Base-by-base conservation (phyloP, 768 basidiomycete species). In the Gloeostereum incarnatum region DNA sequence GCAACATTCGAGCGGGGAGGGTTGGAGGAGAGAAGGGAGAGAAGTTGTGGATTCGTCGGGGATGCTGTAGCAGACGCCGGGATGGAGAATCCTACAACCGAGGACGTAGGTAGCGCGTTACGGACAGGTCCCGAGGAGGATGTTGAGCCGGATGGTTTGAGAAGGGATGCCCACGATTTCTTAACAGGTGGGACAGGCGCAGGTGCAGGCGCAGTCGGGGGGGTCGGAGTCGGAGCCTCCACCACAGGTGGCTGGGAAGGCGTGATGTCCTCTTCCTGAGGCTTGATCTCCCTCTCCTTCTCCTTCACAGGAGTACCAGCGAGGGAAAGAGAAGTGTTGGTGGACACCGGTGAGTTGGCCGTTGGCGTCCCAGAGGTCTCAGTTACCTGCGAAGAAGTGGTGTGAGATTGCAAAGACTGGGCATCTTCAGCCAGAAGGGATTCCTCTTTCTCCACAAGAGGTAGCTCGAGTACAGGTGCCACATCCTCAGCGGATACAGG, bases 151-250 rank as follows among this genome's bases (percentile, higher is more conserved):
- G 54, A 40, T 3, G 69, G 55, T 35, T 71, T 70, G 25, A 88
- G 63, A 23, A 89, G 74, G 10, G 81, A 81, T 0, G 85, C 83
- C 78, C 80, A 89, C 2, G 80, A 81, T 54, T 78, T 84, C 58
- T 76, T 81, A n/a, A 46, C 39, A 4, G 62, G 55, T 17, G 63
- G 47, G 25, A 62, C 40, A 2, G 60, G 39, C 5, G 61, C 39
- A 1, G 49, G 39, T 0, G 50, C 40, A 33, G 43, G 35, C 21
- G 42, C 21, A 21, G 43, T 45, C 27, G 35, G 27, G 5, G 48
- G 22, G 35, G 49, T 27, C 10, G 17, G n/a, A 39, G 14, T 23
- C 22, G 10, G 37, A 19, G 41, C 23, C n/a, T 40, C 38, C 33
- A 19, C 27, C 22, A 18, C 6, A 14, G 13, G 19, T 31, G 19